These are phyloP conservation scores for Solanum hybrid DNA, from an alignment of 305 asterid species.

Conservation along the genomic window DNA sequence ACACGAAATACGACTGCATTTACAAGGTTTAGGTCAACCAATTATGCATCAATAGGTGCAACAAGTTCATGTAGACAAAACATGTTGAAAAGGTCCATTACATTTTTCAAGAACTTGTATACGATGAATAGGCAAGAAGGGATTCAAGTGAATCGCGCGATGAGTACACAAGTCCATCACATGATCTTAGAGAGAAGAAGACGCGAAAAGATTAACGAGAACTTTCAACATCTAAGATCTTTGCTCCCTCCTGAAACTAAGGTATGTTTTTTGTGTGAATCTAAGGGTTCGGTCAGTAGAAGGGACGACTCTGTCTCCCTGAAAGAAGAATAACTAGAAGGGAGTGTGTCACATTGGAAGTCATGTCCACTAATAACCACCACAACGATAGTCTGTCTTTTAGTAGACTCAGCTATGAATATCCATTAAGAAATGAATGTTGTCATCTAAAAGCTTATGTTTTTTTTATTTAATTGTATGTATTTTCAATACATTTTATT, in stretches of 20 bases:
- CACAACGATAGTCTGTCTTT: background rate
- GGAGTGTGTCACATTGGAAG: background rate
- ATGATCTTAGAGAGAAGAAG: conserved; percentile 65
- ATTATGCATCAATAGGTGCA: background rate
- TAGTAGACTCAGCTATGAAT: background rate
- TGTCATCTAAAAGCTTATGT: background rate
- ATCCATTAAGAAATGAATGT: background rate
- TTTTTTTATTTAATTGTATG: background rate
- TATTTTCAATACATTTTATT: background rate
- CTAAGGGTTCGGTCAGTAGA: background rate
- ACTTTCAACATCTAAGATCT: conserved; percentile 52
- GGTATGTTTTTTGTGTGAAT: conserved; percentile 38
- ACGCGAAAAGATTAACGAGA: conserved; percentile 54
- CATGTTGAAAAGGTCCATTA: conserved; percentile 37
- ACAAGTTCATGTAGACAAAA: conserved; percentile 14
- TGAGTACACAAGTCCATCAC: conserved; percentile 47
- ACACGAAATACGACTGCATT: conserved; percentile 33
- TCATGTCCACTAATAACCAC: background rate
- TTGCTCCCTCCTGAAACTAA: conserved; percentile 66
- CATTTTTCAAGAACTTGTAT: conserved; percentile 34
- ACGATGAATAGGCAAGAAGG: conserved; percentile 17
- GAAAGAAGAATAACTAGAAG: background rate
- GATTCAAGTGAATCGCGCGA: conserved; percentile 20
- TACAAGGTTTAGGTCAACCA: conserved; percentile 19
- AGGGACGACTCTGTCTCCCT: background rate